Conservation (phyloP, 805 yeast genomes). For the Yamadazyma ubonensis region DNA sequence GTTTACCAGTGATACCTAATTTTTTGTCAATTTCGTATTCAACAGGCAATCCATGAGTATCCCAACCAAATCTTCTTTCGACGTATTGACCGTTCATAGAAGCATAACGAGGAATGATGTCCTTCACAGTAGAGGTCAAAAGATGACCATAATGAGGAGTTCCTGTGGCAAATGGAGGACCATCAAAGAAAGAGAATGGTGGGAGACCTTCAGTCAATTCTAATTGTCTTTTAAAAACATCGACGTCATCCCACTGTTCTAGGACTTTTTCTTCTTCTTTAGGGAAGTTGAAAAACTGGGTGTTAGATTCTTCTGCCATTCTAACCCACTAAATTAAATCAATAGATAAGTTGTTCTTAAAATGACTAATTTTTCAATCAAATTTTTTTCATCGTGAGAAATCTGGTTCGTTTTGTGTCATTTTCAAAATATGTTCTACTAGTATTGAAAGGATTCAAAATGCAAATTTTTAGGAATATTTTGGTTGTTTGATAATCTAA, state of each 20-base stretch:
- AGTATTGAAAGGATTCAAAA: too few species aligned
- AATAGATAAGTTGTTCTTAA: background rate
- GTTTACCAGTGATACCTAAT: conserved; percentile 87
- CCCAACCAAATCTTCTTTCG: conserved; percentile 99
- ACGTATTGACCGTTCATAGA: conserved; percentile 96
- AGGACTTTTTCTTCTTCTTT: conserved; percentile 84
- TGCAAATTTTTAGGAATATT: too few species aligned
- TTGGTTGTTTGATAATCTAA: too few species aligned
- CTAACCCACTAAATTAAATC: background rate
- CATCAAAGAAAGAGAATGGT: conserved; percentile 92
- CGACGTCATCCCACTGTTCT: conserved; percentile 80
- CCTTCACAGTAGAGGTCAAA: conserved; percentile 94
- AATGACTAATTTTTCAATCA: conserved; percentile 10
- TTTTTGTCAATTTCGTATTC: conserved; percentile 99
- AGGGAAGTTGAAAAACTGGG: conserved; percentile 64
- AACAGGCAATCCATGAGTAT: conserved; percentile 97
- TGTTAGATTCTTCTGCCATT: conserved; percentile 21
- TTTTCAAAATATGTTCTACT: too few species aligned
- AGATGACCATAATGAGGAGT: conserved; percentile 99
- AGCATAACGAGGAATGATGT: conserved; percentile 95
- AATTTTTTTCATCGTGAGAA: conserved; percentile 7
- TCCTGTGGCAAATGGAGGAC: conserved; percentile 99
- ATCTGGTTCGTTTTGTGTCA: conserved; percentile 2
- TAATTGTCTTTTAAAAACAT: conserved; percentile 88
- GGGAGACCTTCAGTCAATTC: conserved; percentile 83